Conservation (phyloP, 108 stramenopile genomes). For the Nannochloropsis salina region DNA sequence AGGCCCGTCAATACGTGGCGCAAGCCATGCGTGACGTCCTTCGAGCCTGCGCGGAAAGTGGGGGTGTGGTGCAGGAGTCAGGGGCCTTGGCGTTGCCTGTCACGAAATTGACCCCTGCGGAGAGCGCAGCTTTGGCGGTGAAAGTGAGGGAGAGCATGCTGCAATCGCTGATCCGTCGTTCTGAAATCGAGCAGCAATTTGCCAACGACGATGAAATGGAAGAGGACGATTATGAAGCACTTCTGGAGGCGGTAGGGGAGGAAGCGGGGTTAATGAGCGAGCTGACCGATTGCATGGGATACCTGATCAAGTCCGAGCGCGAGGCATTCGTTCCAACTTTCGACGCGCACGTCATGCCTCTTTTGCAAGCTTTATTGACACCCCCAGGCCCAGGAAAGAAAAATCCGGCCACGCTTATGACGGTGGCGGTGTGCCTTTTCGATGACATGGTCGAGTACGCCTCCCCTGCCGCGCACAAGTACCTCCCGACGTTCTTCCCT, state of each 20-base stretch:
- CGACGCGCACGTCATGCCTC: not conserved
- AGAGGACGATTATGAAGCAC: not conserved
- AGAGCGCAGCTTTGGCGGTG: not conserved
- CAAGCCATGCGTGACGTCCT: not conserved
- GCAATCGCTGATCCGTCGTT: not conserved
- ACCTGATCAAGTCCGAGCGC: not conserved
- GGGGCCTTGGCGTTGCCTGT: not conserved
- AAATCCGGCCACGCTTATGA: not conserved
- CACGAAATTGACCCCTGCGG: not conserved
- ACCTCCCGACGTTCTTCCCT: not conserved
- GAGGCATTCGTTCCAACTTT: not conserved
- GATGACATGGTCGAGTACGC: not conserved
- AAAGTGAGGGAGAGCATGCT: not conserved
- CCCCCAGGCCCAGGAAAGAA: not conserved
- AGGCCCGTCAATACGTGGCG: not conserved
- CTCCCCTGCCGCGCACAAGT: not conserved
- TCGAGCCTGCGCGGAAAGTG: not conserved
- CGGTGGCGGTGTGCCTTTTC: not conserved
- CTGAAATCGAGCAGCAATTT: not conserved
- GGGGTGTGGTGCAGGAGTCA: not conserved
- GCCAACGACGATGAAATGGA: not conserved
- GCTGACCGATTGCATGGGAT: not conserved
- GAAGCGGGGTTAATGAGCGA: not conserved
- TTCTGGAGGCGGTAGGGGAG: not conserved
- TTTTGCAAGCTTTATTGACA: not conserved